phyloP scores from a whole-genome alignment of 2,329 filamentous ascomycete genomes.

The Trichoderma guizhouense region DNA sequence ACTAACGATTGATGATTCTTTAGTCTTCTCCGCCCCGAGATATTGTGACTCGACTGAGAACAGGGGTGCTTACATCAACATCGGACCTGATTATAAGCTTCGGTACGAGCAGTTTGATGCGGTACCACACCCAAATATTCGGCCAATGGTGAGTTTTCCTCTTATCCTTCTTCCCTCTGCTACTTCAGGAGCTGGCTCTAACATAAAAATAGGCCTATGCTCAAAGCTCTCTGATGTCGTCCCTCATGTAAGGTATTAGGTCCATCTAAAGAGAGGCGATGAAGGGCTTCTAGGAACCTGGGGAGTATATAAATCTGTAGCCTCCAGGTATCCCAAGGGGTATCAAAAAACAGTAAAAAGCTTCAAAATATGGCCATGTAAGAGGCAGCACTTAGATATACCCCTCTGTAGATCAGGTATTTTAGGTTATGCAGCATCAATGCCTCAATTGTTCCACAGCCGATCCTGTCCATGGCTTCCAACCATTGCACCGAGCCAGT shows the following conservation, averaged over 20 bases:
- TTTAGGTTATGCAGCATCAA: constrained; percentile 14
- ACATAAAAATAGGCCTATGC: constrained; percentile 65
- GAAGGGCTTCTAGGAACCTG: constrained; percentile 19
- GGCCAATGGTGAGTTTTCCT: constrained; percentile 68
- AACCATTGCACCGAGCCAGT: constrained; percentile 61
- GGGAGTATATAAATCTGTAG: background rate
- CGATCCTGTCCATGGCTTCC: constrained; percentile 43
- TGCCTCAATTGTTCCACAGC: constrained; percentile 45
- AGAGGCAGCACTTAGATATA: constrained; percentile 18
- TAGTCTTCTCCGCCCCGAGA: constrained; percentile 93
- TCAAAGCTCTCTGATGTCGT: constrained; percentile 75
- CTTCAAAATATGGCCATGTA: background rate
- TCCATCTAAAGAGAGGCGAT: background rate
- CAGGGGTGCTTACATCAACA: constrained; percentile 97
- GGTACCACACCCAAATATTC: constrained; percentile 92
- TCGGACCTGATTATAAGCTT: constrained; percentile 87
- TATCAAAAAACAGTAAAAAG: constrained; percentile 26
- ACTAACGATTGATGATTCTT: constrained; percentile 18
- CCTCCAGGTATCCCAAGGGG: constrained; percentile 5
- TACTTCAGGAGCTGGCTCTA: background rate
- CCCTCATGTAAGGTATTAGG: constrained; percentile 57
- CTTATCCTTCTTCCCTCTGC: background rate
- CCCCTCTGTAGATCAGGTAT: constrained; percentile 5
- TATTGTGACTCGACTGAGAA: constrained; percentile 99
- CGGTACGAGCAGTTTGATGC: constrained; percentile 92